Conservation (phyloP, 768 basidiomycete genomes). For the Podaxis mareebaensis region DNA sequence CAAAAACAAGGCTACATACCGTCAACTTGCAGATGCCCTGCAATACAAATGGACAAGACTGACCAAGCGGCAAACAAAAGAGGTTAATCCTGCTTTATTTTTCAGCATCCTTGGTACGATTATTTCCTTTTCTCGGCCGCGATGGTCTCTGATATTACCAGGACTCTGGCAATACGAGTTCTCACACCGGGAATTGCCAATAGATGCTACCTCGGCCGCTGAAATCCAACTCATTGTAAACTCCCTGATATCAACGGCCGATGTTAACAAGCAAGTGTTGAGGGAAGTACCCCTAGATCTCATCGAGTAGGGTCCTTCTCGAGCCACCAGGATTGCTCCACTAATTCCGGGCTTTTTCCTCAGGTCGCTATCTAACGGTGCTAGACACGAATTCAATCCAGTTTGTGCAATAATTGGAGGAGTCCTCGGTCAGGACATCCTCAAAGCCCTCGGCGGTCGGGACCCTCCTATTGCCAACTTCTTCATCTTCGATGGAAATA, state of each 20-base stretch:
- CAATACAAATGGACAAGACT: constrained; percentile 68
- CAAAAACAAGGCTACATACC: constrained; percentile 64
- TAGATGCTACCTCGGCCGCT: constrained; percentile 36
- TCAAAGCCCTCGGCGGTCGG: constrained; percentile 86
- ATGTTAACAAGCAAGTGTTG: constrained; percentile 71
- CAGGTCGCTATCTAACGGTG: constrained; percentile 71
- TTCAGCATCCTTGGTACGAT: constrained; percentile 71
- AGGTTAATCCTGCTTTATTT: constrained; percentile 73
- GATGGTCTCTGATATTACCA: constrained; percentile 29
- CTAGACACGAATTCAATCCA: constrained; percentile 85
- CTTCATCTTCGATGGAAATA: constrained; percentile 83
- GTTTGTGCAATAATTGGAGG: constrained; percentile 95
- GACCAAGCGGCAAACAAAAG: constrained; percentile 77
- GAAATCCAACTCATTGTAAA: constrained; percentile 71
- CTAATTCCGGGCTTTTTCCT: constrained; percentile 12
- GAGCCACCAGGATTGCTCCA: not conserved
- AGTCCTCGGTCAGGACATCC: constrained; percentile 90
- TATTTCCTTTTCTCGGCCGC: constrained; percentile 2
- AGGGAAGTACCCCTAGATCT: constrained; percentile 55
- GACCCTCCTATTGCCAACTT: constrained; percentile 95
- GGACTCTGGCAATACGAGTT: constrained; percentile 85
- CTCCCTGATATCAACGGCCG: constrained; percentile 55
- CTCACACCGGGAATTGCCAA: constrained; percentile 57
- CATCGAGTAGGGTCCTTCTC: constrained; percentile 54
- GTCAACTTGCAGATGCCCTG: constrained; percentile 62